Evolutionary conservation across 495 filamentous ascomycete genomes (phyloP), one percentile per base, ranked within the genome.

Genomic region (Tuber borchii): DNA sequence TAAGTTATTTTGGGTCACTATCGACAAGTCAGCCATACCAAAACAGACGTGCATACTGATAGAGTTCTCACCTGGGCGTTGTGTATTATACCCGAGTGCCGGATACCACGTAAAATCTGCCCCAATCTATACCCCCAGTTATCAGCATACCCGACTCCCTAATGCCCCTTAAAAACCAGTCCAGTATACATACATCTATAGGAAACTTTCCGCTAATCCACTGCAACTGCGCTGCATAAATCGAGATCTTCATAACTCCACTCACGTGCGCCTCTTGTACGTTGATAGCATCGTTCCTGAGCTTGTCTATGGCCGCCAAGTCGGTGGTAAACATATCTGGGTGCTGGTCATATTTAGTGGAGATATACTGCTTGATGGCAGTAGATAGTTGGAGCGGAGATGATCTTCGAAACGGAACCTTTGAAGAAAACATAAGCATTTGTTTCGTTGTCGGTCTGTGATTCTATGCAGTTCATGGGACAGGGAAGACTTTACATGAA

Each of bases 341-440:
- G 84, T 97, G 95, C 83, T 99, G 95, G 85, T 98, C 95, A 91
- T 99, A 99, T 88, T 98, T 97, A 83, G 90, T 91, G 61, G 93
- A 97, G 77, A 99, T 99, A 86, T 99, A 98, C 82, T 97, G 93
- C 78, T 93, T 94, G 81, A 99, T 93, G 48, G 95, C 91, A 79
- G 87, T 85, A 48, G 93, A 91, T 51, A 98, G 87, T 74, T 90
- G 90, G 72, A 97, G 87, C 44, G 90, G 85, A 78, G 91, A 88
- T 65, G 93, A 93, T 78, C 90, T 91, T 77, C 95, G 93, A 85
- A 99, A 99, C 7, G 94, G 94, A 77, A 99, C 84, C 85, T 89
- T 86, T 26, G 74, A 31, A 22, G 69, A 6, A 61, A 86, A 81
- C 71, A 86, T 85, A 37, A 17, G 17, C 37, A n/a, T 76, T 73